Evolutionary conservation across 495 filamentous ascomycete genomes (phyloP), one percentile per base, ranked within the genome.

Genomic region (Talaromyces trachyspermus): DNA sequence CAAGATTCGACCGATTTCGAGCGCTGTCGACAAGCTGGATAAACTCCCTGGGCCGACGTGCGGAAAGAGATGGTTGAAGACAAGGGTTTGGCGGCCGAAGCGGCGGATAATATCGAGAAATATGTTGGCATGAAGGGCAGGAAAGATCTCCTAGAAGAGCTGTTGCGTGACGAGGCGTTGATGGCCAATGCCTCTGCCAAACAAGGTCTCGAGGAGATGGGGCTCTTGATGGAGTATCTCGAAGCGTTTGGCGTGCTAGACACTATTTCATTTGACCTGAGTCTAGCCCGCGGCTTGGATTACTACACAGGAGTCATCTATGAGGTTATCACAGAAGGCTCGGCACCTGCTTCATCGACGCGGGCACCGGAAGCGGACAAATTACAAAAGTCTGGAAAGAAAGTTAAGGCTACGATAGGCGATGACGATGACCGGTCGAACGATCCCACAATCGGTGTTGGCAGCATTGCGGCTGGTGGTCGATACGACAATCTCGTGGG

Each of bases 231-330:
- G 62, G 74, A 75, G 30, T 95, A 95, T 64, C 74, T 95, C 2
- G 79, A 89, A 33, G 79, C 81, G 2, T 89, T 88, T 58, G 71
- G 75, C 19, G 79, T 85, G 15, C 66, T 83, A 25, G 79, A 86
- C 43, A 78, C 71, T 38, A 75, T 94, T 41, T 85, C 84, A 12
- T 86, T 94, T 63, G 88, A 94, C 57, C 76, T 95, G 53, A 84
- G 79, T 18, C 76, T 95, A 32, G 89, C 89, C 14, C 81, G 89
- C 52, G 88, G 86, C 24, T 75, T 96, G 25, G 90, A 95, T 61
- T 96, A 96, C 66, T 95, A 96, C 66, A 95, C 91, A 2, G 88
- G 89, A 36, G 72, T 95, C 41, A 96, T 97, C 62, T 96, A 85
- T 69, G 91, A 96, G 62, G 82, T 95, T 23, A 72, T 90, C 49